Percentiles rank a stretch among this genome's conserved stretches.
phyloP scores from a whole-genome alignment of 2,329 filamentous ascomycete species.

The Ascocoryne sarcoides region DNA sequence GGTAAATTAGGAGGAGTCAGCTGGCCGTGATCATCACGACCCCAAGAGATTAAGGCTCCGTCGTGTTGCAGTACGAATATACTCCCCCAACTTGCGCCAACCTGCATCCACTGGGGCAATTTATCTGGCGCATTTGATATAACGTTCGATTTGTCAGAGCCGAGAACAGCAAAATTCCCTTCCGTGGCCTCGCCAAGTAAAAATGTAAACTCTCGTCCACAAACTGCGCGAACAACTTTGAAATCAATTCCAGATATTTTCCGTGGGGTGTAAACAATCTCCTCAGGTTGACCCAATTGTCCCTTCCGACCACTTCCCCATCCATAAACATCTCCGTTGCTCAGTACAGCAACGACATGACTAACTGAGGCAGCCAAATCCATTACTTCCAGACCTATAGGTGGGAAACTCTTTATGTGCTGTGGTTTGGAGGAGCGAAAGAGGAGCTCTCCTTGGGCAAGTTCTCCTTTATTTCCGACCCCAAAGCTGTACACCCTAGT shows the following conservation, averaged over 20 bases:
- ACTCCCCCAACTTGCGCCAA: conserved; percentile 75
- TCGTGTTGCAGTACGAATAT: conserved; percentile 60
- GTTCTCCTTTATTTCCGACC: conserved; percentile 59
- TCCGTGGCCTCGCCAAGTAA: conserved; percentile 46
- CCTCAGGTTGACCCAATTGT: conserved; percentile 59
- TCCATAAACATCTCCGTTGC: conserved; percentile 69
- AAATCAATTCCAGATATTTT: conserved; percentile 54
- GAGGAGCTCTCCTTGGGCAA: conserved; percentile 52
- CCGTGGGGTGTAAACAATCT: conserved; percentile 48
- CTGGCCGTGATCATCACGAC: conserved; percentile 78
- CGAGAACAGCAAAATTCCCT: conserved; percentile 60
- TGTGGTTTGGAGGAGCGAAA: conserved; percentile 40
- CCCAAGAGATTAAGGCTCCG: conserved; percentile 63
- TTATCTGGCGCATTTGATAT: conserved; percentile 46
- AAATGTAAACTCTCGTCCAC: conserved; percentile 80
- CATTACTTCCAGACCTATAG: conserved; percentile 45
- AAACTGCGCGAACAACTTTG: conserved; percentile 56
- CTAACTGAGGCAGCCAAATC: conserved; percentile 66
- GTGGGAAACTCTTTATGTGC: conserved; percentile 55
- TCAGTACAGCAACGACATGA: conserved; percentile 66
- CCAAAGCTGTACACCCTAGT: conserved; percentile 56
- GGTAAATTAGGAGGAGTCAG: conserved; percentile 57
- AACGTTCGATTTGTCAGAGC: conserved; percentile 66
- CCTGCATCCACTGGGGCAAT: conserved; percentile 52
- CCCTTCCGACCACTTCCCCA: conserved; percentile 87